These are phyloP conservation scores for Obelidium mucronatum DNA, from an alignment of 192 early-diverging fungal species.

Conservation along the genomic window DNA sequence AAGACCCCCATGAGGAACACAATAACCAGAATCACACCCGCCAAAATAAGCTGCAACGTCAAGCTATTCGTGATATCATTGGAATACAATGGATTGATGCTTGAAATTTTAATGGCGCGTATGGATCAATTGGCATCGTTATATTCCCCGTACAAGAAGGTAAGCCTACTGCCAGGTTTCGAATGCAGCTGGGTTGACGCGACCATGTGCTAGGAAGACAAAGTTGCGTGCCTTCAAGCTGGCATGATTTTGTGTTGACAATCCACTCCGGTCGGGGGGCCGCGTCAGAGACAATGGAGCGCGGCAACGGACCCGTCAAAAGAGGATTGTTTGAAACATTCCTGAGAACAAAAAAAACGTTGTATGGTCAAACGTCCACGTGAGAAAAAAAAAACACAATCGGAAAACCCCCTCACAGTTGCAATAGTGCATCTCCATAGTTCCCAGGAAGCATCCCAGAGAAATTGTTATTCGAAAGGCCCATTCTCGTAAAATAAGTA, in stretches of 20 bases:
- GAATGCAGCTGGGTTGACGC: slow-evolving; percentile 13
- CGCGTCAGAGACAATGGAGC: not conserved
- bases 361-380: too few species aligned
- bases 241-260: not conserved
- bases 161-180: not conserved
- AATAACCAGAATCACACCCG: too few species aligned
- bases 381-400: too few species aligned
- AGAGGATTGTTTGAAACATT: slow-evolving; percentile 23
- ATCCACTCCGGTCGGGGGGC: slow-evolving; percentile 9
- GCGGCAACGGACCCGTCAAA: slow-evolving; percentile 11
- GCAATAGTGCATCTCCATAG: not conserved
- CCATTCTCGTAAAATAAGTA: slow-evolving; percentile 1
- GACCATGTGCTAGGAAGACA: slow-evolving; percentile 18
- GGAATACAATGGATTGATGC: too few species aligned
- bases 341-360: too few species aligned
- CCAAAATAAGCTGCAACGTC: too few species aligned
- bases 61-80: too few species aligned
- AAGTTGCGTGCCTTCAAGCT: not conserved
- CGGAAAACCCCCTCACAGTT: too few species aligned
- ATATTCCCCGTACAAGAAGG: too few species aligned
- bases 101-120: too few species aligned
- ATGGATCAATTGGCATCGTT: too few species aligned
- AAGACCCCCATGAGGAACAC: too few species aligned
- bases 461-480: slow-evolving; percentile 14
- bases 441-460: slow-evolving; percentile 15